phyloP scores from a whole-genome alignment of 176 grass and related monocot genomes.

The Elaeis guineensis region DNA sequence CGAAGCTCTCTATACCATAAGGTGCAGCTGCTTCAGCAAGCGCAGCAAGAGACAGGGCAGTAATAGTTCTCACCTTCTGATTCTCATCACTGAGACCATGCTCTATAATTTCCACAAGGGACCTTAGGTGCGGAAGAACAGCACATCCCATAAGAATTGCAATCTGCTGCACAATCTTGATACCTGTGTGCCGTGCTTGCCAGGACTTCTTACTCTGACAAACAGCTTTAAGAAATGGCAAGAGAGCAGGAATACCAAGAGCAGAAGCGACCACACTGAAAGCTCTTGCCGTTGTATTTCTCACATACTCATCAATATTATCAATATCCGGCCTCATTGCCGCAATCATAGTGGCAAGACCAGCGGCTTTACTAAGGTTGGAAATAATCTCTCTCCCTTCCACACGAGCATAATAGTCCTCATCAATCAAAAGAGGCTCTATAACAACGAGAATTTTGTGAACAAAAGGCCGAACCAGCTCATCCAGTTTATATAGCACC shows the following conservation, averaged over 20 bases:
- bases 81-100: constrained; percentile 89
- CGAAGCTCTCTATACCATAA: constrained; percentile 97
- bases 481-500: constrained; percentile 95
- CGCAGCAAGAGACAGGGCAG: constrained; percentile 86
- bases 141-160: constrained; percentile 98
- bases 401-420: constrained; percentile 98
- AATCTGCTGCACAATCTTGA: constrained; percentile 96
- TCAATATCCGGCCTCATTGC: constrained; percentile 97
- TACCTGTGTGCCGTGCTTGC: constrained; percentile 86
- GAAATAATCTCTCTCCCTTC: constrained; percentile 95
- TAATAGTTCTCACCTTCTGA: constrained; percentile 94
- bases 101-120: constrained; percentile 92
- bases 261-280: constrained; percentile 98
- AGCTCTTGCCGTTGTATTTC: constrained; percentile 92
- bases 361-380: constrained; percentile 97
- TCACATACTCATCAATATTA: constrained; percentile 97
- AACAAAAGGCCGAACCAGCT: constrained; percentile 91
- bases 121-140: constrained; percentile 86
- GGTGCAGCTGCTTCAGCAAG: constrained; percentile 87
- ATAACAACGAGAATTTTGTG: constrained; percentile 99
- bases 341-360: constrained; percentile 95
- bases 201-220: constrained; percentile 96
- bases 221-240: constrained; percentile 76
- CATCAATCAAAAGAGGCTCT: constrained; percentile 88
- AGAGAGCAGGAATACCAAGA: constrained; percentile 78